A percentile compares a stretch with the other conserved stretches of the same genome.
Conservation (phyloP, 441 rosid genomes). For the Aleurites moluccanus region DNA sequence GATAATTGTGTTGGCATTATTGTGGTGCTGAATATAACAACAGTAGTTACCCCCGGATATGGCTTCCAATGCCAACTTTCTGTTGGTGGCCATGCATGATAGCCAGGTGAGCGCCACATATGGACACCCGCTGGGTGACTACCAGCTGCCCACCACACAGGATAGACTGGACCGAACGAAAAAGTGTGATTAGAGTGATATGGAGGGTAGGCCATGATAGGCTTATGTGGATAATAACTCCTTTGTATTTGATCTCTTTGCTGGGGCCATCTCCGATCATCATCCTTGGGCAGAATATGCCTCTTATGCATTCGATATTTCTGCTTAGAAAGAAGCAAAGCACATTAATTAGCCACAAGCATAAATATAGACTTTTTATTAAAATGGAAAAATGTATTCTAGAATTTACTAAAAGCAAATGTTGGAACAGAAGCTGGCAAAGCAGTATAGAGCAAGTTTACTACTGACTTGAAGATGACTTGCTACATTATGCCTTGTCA, state of each 20-base stretch:
- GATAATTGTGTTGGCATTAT: no score
- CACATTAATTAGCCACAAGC: slow-evolving; percentile 4
- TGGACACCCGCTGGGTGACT: slow-evolving; percentile 49
- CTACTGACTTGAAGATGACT: slow-evolving; percentile 92
- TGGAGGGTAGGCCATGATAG: slow-evolving; percentile 69
- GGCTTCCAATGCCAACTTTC: slow-evolving; percentile 82
- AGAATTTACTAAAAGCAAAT: background rate
- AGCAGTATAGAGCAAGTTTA: background rate
- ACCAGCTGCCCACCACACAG: slow-evolving; percentile 66
- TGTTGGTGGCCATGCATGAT: slow-evolving; percentile 51
- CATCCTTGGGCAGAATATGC: slow-evolving; percentile 77
- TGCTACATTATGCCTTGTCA: slow-evolving; percentile 96
- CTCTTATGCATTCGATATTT: slow-evolving; percentile 86
- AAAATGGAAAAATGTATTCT: background rate
- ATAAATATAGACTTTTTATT: background rate
- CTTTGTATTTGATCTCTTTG: slow-evolving; percentile 52
- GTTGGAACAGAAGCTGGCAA: background rate
- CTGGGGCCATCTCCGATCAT: slow-evolving; percentile 63
- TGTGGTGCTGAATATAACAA: background rate
- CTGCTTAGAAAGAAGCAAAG: slow-evolving; percentile 43
- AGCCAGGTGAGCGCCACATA: slow-evolving; percentile 53
- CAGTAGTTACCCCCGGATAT: slow-evolving; percentile 55
- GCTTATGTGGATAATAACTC: slow-evolving; percentile 53
- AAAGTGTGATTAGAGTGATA: slow-evolving; percentile 46
- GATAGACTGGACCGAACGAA: slow-evolving; percentile 41